Evolutionary conservation across 192 early-diverging fungal genomes (phyloP), one percentile per base, ranked within the genome.

Genomic region (Rhizophlyctis rosea): DNA sequence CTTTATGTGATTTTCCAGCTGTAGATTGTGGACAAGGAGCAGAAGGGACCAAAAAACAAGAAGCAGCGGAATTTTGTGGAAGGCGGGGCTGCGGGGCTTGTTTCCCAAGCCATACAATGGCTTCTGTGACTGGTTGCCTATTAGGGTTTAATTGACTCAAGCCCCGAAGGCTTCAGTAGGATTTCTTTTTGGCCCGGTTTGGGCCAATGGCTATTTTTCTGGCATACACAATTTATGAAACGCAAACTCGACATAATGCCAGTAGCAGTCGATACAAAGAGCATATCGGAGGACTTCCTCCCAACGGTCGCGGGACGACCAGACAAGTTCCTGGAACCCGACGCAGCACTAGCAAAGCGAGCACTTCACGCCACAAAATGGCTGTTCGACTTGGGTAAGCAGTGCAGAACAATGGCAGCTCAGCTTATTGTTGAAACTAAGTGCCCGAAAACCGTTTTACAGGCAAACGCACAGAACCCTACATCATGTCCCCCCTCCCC

Each of bases 401-500:
- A 48, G 47, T 25, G 23, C 34, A 35, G 31, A 48, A 31, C 18
- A 51, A 36, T 16, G 18, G 32, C 21, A 1, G 5, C 34, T 16
- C n/a, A 65, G 32, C 11, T 54, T 7, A 21, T 65, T n/a, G 5
- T 33, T 14, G 30, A 1, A 1, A 47, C 29, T 39, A 18, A 5
- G 18, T 44, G 39, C 18, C 39, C 7, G 7, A 44, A 44, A 44
- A 44, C 39, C 1, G n/a, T n/a, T n/a, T n/a, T n/a, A 67, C 32
- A 72, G 79, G 64, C 47, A 86, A 85, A 68, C 54, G 71, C 54
- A 53, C 72, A 44, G 78, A 88, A 61, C 54, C 75, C 44, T 57
- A 59, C 49, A 52, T 74, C 47, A 69, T 87, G 55, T 59, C 57
- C 51, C 76, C 86, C 18, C 76, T 93, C 34, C 62, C 73, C 39